Percentiles rank a stretch among this genome's conserved stretches.
Conservation (phyloP, 2,329 filamentous ascomycete genomes). For the Pseudomassariella vexata region DNA sequence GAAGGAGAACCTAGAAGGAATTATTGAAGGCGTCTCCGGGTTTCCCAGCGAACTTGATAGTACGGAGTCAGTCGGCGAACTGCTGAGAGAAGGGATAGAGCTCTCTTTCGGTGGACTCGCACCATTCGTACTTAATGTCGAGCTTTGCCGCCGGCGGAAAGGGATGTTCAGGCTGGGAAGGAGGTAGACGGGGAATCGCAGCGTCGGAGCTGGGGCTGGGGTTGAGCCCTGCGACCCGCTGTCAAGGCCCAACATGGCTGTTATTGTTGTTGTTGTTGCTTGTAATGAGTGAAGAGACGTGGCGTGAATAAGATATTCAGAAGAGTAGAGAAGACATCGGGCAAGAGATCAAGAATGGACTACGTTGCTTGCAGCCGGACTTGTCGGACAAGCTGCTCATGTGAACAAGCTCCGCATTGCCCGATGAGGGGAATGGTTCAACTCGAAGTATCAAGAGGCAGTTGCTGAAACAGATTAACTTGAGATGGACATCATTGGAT, state of each 20-base stretch:
- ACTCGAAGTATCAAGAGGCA: not conserved
- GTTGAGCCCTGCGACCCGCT: not conserved
- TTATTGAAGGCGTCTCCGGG: slow-evolving; percentile 17
- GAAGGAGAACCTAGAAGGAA: slow-evolving; percentile 16
- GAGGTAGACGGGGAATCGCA: slow-evolving; percentile 45
- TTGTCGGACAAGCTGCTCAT: too few species aligned
- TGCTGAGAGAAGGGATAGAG: slow-evolving; percentile 26
- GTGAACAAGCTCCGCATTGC: slow-evolving; percentile 3
- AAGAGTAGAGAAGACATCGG: too few species aligned
- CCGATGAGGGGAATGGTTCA: not conserved
- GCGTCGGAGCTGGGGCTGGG: too few species aligned
- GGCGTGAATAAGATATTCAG: too few species aligned
- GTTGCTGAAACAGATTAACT: not conserved
- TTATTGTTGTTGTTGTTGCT: not conserved
- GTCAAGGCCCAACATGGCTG: too few species aligned
- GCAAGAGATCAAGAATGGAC: too few species aligned
- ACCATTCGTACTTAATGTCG: slow-evolving; percentile 22
- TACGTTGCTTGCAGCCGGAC: too few species aligned
- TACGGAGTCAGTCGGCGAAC: slow-evolving; percentile 29
- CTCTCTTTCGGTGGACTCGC: slow-evolving; percentile 15
- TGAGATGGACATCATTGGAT: too few species aligned
- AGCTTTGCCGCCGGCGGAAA: slow-evolving; percentile 33
- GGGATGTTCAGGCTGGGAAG: slow-evolving; percentile 44
- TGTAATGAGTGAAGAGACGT: slow-evolving; percentile 1
- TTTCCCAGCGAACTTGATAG: slow-evolving; percentile 17